These are phyloP conservation scores for Pseudopyricularia javanii DNA, from an alignment of 2,329 filamentous ascomycete species.

Conservation along the genomic window DNA sequence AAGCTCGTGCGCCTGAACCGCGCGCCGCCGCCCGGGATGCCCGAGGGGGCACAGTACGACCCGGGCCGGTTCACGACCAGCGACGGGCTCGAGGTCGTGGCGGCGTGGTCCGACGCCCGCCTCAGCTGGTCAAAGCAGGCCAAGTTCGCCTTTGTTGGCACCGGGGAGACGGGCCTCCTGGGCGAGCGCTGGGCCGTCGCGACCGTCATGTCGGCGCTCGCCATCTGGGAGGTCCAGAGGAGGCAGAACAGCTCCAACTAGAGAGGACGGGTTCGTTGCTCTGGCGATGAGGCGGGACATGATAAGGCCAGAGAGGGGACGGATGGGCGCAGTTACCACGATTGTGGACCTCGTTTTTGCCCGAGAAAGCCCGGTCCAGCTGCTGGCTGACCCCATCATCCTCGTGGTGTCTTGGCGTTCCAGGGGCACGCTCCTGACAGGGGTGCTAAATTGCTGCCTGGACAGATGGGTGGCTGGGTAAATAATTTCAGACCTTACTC, in stretches of 20 bases:
- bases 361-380: too few relatives aligned
- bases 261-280: neutral
- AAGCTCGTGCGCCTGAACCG: conserved; percentile 25
- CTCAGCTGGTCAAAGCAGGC: conserved; percentile 20
- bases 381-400: too few relatives aligned
- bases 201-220: conserved; percentile 24
- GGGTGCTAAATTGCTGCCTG: too few relatives aligned
- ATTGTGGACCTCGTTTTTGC: too few relatives aligned
- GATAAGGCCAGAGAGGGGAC: too few relatives aligned
- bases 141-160: conserved; percentile 26
- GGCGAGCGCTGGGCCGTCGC: conserved; percentile 29
- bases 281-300: neutral
- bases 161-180: conserved; percentile 22
- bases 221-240: conserved; percentile 15
- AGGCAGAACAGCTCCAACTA: conserved; percentile 1
- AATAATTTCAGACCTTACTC: too few relatives aligned
- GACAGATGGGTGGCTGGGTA: too few relatives aligned
- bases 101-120: conserved; percentile 16
- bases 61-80: conserved; percentile 12
- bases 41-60: conserved; percentile 5
- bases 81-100: conserved; percentile 29
- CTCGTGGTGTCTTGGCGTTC: too few relatives aligned
- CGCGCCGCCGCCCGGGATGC: conserved; percentile 7
- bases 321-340: too few relatives aligned
- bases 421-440: too few relatives aligned